Percentiles rank a stretch among this genome's conserved stretches.
Evolutionary conservation across 371 early-diverging fungal genomes (phyloP).

Genomic region (Funneliformis caledonium): DNA sequence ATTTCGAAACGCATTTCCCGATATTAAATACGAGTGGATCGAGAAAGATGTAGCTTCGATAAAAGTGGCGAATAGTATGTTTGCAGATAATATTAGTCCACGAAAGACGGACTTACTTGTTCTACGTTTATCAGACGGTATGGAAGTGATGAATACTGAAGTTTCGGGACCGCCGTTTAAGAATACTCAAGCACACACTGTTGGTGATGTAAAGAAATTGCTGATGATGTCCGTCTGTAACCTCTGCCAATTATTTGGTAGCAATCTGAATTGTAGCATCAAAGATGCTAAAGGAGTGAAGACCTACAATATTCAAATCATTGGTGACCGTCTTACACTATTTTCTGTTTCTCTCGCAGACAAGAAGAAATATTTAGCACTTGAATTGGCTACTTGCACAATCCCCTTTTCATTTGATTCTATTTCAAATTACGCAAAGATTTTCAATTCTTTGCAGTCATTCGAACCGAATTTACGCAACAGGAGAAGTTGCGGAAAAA

Average conservation of each 20-base stretch:
- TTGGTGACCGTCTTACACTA: neutral
- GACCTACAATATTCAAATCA: neutral
- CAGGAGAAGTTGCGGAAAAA: constrained; percentile 19
- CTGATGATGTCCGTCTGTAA: constrained; percentile 18
- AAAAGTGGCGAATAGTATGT: constrained; percentile 7
- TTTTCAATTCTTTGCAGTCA: neutral
- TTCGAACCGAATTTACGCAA: neutral
- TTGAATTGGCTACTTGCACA: constrained; percentile 3
- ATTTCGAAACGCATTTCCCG: constrained; percentile 17
- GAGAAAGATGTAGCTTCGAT: constrained; percentile 4
- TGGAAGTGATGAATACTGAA: neutral
- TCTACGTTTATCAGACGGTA: neutral
- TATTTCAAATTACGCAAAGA: constrained; percentile 2
- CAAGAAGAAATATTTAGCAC: neutral
- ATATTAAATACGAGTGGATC: constrained; percentile 28
- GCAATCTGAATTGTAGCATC: neutral
- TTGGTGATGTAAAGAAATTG: constrained; percentile 3
- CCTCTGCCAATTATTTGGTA: constrained; percentile 2
- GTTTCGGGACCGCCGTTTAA: constrained; percentile 16
- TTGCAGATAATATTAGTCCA: neutral
- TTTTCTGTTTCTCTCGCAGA: neutral
- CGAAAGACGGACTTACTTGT: constrained; percentile 21
- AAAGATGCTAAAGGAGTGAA: neutral
- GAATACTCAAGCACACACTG: neutral
- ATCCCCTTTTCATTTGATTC: constrained; percentile 30